Base-by-base conservation (phyloP, 306 rosid species). In the Corylus heterophylla region DNA sequence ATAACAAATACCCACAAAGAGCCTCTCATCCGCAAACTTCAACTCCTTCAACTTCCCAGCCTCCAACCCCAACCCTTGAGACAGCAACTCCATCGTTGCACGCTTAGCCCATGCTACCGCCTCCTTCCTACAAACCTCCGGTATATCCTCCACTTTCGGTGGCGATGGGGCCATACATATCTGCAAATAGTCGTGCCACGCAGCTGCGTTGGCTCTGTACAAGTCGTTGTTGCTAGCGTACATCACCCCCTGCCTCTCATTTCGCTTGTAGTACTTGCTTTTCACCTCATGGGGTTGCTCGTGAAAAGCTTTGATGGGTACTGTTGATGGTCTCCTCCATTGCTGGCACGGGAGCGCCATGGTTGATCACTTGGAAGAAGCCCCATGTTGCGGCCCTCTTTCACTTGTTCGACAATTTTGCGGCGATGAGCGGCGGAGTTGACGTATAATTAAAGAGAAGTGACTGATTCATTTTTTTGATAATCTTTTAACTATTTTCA, bases 321-420 rank as follows among this genome's bases (percentile, higher is more conserved):
- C 22, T 68, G 2, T 73, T 39, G 37, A 83, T 56, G 35, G 84
- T 84, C 10, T 81, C 20, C 29, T 79, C 68, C 4, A 83, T 52
- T 12, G 74, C 39, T 1, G 83, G 63, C 35, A 27, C 37, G 3
- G 80, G 83, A 0, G 81, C 61, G 27, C 78, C 83, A 42, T 85
- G 89, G 85, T 88, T 86, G 79, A 84, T 83, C 29, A 83, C 82
- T 72, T 83, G 91, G 84, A 88, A 83, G 80, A 88, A 88, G 7
- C 91, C 91, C 86, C 86, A 85, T 2, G 78, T 76, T 70, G 16
- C 64, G 50, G 89, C 64, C 89, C 29, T 82, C 54, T 68, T 74
- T 83, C 80, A 86, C 50, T 48, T 81, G 87, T 2, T 88, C 67
- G 1, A 88, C 11, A 50, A 85, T 74, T 25, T 69, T 31, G 37